A percentile compares a stretch with the other conserved stretches of the same genome.
phyloP scores from a whole-genome alignment of 768 basidiomycete genomes.

The Naganishia vaughanmartiniae region DNA sequence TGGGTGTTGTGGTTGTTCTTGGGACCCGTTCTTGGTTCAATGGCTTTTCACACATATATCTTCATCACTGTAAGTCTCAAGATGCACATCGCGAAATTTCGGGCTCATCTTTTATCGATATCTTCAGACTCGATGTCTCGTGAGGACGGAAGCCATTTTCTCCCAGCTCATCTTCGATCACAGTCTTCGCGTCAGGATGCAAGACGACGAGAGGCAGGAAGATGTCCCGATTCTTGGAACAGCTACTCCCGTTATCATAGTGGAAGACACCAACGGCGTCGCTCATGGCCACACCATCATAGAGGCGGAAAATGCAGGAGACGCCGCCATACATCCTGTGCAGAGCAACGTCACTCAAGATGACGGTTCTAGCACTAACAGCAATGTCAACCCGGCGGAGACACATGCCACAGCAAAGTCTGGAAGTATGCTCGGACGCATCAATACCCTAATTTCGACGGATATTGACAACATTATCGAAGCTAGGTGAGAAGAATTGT shows the following conservation, averaged over 20 bases:
- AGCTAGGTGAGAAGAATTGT: conserved; percentile 32
- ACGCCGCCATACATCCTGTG: neutral
- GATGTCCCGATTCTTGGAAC: neutral
- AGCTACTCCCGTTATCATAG: conserved; percentile 24
- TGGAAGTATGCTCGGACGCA: conserved; percentile 65
- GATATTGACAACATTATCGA: conserved; percentile 58
- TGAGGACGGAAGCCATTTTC: conserved; percentile 59
- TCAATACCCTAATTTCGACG: conserved; percentile 72
- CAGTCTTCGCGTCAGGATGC: conserved; percentile 68
- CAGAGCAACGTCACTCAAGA: neutral
- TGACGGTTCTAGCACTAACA: conserved; percentile 25
- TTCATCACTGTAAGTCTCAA: conserved; percentile 27
- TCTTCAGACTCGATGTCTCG: conserved; percentile 50
- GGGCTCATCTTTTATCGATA: conserved; percentile 43
- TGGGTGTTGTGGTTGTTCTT: conserved; percentile 61
- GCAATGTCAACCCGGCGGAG: conserved; percentile 18
- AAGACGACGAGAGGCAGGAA: conserved; percentile 54
- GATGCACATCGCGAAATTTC: neutral
- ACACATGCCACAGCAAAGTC: conserved; percentile 19
- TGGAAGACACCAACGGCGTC: conserved; percentile 13
- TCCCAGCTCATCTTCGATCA: conserved; percentile 78
- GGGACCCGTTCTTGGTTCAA: conserved; percentile 44
- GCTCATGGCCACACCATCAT: neutral
- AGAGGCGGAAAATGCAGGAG: conserved; percentile 29
- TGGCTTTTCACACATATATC: conserved; percentile 60